Evolutionary conservation across 352 stramenopile species (phyloP).

Genomic region (Discostella stelligera): DNA sequence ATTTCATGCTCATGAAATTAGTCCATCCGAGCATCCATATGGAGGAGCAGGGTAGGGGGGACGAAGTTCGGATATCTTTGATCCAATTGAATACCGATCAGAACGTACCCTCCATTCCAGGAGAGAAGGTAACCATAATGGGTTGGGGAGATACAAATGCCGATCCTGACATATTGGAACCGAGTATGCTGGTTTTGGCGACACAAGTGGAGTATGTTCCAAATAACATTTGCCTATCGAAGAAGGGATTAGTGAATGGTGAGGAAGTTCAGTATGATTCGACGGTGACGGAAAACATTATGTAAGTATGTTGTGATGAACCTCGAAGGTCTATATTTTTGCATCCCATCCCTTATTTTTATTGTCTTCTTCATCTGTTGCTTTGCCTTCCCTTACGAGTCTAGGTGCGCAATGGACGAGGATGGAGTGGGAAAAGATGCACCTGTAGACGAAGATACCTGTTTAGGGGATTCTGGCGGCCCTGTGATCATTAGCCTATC

Average conservation of each 20-base stretch:
- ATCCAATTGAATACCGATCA: constrained; percentile 20
- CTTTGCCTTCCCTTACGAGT: background rate
- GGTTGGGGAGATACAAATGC: constrained; percentile 31
- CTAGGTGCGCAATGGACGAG: constrained; percentile 17
- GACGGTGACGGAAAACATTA: constrained; percentile 29
- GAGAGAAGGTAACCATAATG: constrained; percentile 16
- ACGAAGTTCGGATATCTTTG: background rate
- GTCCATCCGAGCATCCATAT: background rate
- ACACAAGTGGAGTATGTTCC: constrained; percentile 24
- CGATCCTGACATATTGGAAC: constrained; percentile 31
- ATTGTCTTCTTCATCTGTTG: background rate
- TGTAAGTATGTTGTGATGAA: constrained; percentile 14
- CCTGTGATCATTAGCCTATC: constrained; percentile 36
- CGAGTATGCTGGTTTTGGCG: constrained; percentile 28
- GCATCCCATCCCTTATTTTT: background rate
- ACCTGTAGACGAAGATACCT: constrained; percentile 40
- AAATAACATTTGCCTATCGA: constrained; percentile 14
- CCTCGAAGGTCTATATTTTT: background rate
- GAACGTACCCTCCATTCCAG: background rate
- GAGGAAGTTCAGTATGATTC: background rate
- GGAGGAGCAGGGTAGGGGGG: too few relatives aligned
- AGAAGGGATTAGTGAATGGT: constrained; percentile 2
- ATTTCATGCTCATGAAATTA: constrained; percentile 51
- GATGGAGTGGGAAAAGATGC: constrained; percentile 3
- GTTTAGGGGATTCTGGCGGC: constrained; percentile 32